Conservation (phyloP, 805 yeast genomes). For the Zygosaccharomyces siamensis region DNA sequence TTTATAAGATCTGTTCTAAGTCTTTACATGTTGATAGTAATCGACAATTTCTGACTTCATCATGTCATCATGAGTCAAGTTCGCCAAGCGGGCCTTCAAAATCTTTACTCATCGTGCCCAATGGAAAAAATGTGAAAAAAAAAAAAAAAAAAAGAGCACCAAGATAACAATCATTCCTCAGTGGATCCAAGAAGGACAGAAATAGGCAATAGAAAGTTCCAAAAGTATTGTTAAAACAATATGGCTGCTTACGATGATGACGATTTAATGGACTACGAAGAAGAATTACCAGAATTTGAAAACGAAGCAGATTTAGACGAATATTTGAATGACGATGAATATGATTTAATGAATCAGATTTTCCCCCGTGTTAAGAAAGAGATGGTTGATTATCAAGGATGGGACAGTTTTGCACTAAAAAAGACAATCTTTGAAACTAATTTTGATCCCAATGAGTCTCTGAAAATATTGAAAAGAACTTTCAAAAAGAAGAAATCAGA, state of each 20-base stretch:
- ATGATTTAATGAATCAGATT: slow-evolving; percentile 40
- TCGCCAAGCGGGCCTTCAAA: not conserved
- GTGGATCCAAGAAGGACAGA: not conserved
- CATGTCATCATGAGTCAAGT: slow-evolving; percentile 4
- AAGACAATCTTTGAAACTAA: slow-evolving; percentile 50
- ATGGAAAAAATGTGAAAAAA: too few species aligned
- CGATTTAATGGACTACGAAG: slow-evolving; percentile 26
- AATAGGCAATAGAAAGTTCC: not conserved
- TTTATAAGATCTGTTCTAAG: too few species aligned
- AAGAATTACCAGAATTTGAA: slow-evolving; percentile 33
- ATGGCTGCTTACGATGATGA: slow-evolving; percentile 24
- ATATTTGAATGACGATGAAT: slow-evolving; percentile 35
- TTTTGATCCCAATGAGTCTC: slow-evolving; percentile 43
- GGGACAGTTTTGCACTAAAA: slow-evolving; percentile 43
- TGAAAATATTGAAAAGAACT: slow-evolving; percentile 36
- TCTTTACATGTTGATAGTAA: not conserved
- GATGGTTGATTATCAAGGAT: slow-evolving; percentile 41
- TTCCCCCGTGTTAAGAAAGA: slow-evolving; percentile 42
- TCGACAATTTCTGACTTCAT: slow-evolving; percentile 2
- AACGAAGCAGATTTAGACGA: slow-evolving; percentile 40
- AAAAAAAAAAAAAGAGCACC: not conserved
- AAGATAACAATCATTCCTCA: too few species aligned
- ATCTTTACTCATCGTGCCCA: too few species aligned
- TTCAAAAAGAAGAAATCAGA: slow-evolving; percentile 32
- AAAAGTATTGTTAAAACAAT: not conserved